phyloP scores from a whole-genome alignment of 495 filamentous ascomycete genomes.

The Recurvomyces mirabilis region DNA sequence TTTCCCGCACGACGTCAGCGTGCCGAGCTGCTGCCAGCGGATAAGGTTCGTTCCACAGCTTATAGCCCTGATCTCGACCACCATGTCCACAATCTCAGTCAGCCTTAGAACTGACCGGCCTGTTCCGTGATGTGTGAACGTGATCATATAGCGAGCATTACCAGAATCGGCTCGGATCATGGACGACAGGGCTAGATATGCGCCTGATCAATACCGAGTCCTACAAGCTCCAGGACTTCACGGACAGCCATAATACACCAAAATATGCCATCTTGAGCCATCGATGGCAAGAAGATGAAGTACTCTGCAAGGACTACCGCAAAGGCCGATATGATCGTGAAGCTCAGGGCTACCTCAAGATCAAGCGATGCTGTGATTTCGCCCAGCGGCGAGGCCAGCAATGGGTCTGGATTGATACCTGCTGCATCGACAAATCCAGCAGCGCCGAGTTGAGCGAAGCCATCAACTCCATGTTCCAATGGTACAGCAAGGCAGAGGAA shows the following conservation, averaged over 20 bases:
- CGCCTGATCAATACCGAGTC: conserved; percentile 8
- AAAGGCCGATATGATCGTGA: not conserved
- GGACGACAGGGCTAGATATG: too few relatives aligned
- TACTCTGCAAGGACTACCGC: conserved; percentile 5
- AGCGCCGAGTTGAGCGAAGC: conserved; percentile 17
- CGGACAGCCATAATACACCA: not conserved
- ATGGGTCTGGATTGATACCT: conserved; percentile 19
- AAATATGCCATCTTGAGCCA: conserved; percentile 7
- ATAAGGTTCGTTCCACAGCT: too few relatives aligned
- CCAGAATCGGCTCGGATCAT: too few relatives aligned
- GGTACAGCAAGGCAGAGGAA: conserved; percentile 7
- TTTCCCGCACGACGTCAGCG: too few relatives aligned
- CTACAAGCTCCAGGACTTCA: conserved; percentile 6
- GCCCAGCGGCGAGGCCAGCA: not conserved
- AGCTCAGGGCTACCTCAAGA: not conserved
- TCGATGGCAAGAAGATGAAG: conserved; percentile 9
- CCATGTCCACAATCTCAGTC: too few relatives aligned
- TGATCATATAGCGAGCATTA: too few relatives aligned
- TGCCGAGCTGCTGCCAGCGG: too few relatives aligned
- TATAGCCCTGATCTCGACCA: too few relatives aligned
- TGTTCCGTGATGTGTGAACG: too few relatives aligned
- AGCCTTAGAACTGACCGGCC: too few relatives aligned
- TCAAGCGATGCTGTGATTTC: not conserved
- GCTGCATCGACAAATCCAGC: conserved; percentile 20
- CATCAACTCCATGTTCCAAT: conserved; percentile 18